Conservation (phyloP, 495 filamentous ascomycete species). For the Annulohypoxylon nitens region DNA sequence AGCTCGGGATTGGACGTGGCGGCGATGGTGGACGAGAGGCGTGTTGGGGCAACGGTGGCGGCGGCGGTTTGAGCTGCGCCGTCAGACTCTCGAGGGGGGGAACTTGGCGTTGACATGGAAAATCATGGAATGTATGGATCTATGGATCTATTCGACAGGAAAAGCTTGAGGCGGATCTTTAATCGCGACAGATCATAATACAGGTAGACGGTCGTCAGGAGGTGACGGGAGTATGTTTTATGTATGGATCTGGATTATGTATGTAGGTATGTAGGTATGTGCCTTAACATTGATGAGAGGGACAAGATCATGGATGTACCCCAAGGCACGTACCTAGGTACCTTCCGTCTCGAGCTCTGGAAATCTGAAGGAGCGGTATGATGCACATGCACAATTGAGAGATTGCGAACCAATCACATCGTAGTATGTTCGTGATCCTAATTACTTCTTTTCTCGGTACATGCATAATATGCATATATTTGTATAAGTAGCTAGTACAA, state of each 20-base stretch:
- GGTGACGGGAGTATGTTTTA: background rate
- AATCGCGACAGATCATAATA: background rate
- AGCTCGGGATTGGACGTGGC: constrained; percentile 71
- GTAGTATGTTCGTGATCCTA: background rate
- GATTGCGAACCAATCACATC: constrained; percentile 5
- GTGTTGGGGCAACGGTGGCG: constrained; percentile 49
- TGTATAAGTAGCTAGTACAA: background rate
- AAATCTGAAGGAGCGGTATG: background rate
- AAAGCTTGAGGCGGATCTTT: background rate
- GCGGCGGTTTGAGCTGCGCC: constrained; percentile 47
- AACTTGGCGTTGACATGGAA: constrained; percentile 47
- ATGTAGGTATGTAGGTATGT: background rate
- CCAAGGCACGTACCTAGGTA: background rate
- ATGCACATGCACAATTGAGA: constrained; percentile 3
- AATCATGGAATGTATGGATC: constrained; percentile 22
- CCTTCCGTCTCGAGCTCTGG: background rate
- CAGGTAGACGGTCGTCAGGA: background rate
- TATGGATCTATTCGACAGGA: constrained; percentile 3
- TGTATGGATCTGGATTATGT: background rate
- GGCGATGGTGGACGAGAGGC: constrained; percentile 45
- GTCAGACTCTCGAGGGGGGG: constrained; percentile 43
- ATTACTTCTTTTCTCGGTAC: background rate
- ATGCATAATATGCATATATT: background rate
- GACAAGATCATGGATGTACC: background rate
- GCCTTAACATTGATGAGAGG: background rate